phyloP scores from a whole-genome alignment of 1,139 yeast species.

The Candida labiduridarum region DNA sequence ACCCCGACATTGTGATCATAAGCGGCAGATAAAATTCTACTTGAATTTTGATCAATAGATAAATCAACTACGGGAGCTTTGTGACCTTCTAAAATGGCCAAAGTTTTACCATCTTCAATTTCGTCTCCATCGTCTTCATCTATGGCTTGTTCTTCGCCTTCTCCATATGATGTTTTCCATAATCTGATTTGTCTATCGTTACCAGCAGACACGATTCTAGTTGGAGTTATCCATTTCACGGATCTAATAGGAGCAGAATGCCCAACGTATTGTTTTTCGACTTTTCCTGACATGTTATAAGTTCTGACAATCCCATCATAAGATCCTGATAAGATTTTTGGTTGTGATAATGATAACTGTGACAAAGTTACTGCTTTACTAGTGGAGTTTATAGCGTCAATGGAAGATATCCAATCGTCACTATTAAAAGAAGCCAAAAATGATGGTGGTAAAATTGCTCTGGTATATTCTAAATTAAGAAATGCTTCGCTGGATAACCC shows the following conservation, averaged over 20 bases:
- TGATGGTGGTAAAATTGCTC: constrained; percentile 92
- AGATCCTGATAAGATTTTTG: constrained; percentile 80
- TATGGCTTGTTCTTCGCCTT: constrained; percentile 29
- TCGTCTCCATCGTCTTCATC: constrained; percentile 43
- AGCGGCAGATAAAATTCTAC: constrained; percentile 79
- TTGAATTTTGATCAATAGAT: constrained; percentile 54
- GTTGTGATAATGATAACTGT: constrained; percentile 29
- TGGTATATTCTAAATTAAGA: constrained; percentile 81
- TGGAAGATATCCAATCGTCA: constrained; percentile 94
- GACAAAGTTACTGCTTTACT: constrained; percentile 31
- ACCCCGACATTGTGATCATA: constrained; percentile 80
- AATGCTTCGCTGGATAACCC: constrained; percentile 85
- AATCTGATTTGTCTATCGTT: constrained; percentile 86
- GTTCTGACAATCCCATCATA: constrained; percentile 94
- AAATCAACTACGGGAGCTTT: constrained; percentile 82
- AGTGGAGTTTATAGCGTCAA: constrained; percentile 50
- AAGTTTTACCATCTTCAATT: constrained; percentile 70
- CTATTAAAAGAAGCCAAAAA: constrained; percentile 85
- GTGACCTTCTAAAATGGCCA: constrained; percentile 87
- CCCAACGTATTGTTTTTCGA: constrained; percentile 80
- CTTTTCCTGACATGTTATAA: constrained; percentile 82
- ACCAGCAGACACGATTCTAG: constrained; percentile 82
- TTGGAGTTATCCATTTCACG: constrained; percentile 74
- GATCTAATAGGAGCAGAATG: constrained; percentile 86
- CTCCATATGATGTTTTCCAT: constrained; percentile 69